Base-by-base conservation (phyloP, 306 rosid genomes). In the Astragalus glycyphyllos region DNA sequence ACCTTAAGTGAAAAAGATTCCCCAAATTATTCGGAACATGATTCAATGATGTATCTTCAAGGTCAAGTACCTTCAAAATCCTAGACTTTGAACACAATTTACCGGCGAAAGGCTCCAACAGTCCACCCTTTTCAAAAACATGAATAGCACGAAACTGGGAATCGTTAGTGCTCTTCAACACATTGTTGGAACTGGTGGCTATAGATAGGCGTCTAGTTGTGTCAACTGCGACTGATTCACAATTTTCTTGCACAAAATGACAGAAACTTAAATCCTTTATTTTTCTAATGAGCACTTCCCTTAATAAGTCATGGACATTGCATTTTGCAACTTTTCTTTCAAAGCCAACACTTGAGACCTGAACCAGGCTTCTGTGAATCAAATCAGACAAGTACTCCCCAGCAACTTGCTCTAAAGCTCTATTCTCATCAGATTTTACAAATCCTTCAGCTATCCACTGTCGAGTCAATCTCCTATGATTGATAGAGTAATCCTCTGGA, bases 391-490 rank as follows among this genome's bases (percentile, higher is more conserved):
- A 51, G 32, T 51, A 51, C 32, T 51, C 32, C 32, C 20, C 32
- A 17, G 58, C 58, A 51, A 51, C 32, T 17, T 51, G 12, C 58
- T 51, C 58, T 8, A 4, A 51, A 16, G 12, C 9, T 51, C 58
- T 51, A 15, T 31, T 51, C 1, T 51, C 58, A 8, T 51, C n/a
- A 51, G 32, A 17, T 17, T 51, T 51, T 7, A 16, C 58, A 51
- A 51, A 51, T 11, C 58, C 58, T 51, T 51, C 58, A 8, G 58
- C 58, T 8, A 17, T 51, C 58, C 58, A 51, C 7, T 51, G 58
- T 17, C 32, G 58, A 8, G n/a, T 16, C 20, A 51, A 17, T 17
- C 58, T 51, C 58, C 10, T 51, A 17, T 8, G 58, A 16, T 51
- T 51, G 2, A 51, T 13, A 51, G 58, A 51, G 32, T 17, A 51